These are phyloP conservation scores for Paracorniculantispora psalliotae DNA, from an alignment of 2,329 filamentous ascomycete genomes.

Conservation along the genomic window DNA sequence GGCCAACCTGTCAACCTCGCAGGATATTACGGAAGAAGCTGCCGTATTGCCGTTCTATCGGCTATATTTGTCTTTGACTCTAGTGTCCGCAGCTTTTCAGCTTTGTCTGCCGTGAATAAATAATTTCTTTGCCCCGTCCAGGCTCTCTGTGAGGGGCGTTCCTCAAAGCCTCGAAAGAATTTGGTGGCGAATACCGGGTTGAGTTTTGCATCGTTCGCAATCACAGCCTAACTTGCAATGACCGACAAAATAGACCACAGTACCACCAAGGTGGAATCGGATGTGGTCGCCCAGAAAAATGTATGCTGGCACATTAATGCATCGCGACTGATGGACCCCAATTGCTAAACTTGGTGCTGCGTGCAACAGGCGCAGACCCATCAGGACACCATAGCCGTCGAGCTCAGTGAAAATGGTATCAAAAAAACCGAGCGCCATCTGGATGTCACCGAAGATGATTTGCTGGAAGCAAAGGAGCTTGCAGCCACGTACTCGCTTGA, in stretches of 20 bases:
- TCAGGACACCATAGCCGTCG: neutral
- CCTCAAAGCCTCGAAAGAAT: neutral
- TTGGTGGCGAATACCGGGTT: neutral
- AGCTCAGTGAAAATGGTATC: neutral
- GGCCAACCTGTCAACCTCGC: neutral
- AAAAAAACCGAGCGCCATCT: conserved; percentile 18
- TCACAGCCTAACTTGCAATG: neutral
- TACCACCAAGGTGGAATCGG: neutral
- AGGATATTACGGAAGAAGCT: neutral
- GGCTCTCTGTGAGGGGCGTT: neutral
- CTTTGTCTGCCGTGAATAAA: neutral
- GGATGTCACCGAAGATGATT: conserved; percentile 37
- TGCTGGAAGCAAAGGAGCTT: conserved; percentile 38
- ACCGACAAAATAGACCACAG: neutral
- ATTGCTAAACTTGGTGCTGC: neutral
- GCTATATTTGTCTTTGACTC: neutral
- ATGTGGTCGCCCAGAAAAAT: neutral
- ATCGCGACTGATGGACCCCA: neutral
- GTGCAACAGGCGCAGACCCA: neutral
- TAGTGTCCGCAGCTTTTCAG: neutral
- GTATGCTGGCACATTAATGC: neutral
- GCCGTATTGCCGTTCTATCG: neutral
- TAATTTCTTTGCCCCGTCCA: neutral
- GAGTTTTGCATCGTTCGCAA: neutral
- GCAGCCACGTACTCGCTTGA: conserved; percentile 31